Evolutionary conservation across 2,329 filamentous ascomycete species (phyloP).

Genomic region (Fusarium solani-melongenae): DNA sequence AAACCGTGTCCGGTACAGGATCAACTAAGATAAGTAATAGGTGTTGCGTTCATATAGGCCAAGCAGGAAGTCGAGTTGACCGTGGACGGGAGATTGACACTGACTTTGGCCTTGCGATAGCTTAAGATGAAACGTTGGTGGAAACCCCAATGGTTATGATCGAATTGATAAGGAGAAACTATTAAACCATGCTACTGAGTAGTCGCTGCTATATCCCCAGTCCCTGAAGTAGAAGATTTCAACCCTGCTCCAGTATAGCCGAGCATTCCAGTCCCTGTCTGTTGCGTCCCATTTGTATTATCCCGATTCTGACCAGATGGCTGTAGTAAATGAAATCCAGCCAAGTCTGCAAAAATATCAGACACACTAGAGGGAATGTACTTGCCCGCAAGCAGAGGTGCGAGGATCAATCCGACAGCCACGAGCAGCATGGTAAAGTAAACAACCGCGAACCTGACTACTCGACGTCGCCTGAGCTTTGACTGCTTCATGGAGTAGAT

Average conservation of each 20-base stretch:
- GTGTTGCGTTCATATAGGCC: too few species aligned
- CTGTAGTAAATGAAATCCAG: not conserved
- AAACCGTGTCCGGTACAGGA: too few species aligned
- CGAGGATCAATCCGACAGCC: not conserved
- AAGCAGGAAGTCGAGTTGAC: too few species aligned
- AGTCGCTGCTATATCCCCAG: not conserved
- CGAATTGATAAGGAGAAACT: not conserved
- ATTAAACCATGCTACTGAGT: not conserved
- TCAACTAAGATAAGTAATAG: too few species aligned
- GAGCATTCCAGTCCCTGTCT: not conserved
- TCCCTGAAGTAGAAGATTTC: not conserved
- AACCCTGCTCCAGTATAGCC: not conserved
- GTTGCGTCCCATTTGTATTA: not conserved
- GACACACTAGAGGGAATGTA: not conserved
- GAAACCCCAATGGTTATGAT: too few species aligned
- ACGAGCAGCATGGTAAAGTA: not conserved
- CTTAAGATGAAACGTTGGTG: too few species aligned
- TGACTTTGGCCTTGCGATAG: too few species aligned
- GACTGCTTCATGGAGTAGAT: not conserved
- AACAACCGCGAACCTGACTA: not conserved
- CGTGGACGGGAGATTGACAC: too few species aligned
- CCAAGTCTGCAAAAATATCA: not conserved
- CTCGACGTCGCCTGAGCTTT: not conserved
- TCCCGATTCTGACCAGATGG: not conserved
- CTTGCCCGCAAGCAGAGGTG: not conserved